phyloP scores from a whole-genome alignment of 208 protist genomes.

The Trypanosoma avium region DNA sequence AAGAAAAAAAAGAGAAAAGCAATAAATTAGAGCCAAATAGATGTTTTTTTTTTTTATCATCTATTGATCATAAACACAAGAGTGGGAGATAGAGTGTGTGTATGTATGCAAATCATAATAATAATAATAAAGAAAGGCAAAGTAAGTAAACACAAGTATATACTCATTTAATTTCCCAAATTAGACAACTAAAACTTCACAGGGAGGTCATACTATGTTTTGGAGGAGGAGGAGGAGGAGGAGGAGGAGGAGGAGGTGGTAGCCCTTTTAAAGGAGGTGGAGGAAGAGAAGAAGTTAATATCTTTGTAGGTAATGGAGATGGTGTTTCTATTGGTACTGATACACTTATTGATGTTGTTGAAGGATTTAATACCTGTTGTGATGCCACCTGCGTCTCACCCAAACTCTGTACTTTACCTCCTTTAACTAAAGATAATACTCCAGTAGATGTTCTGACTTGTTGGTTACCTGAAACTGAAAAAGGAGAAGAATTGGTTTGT shows the following conservation, averaged over 20 bases:
- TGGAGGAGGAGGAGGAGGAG: conserved; percentile 4
- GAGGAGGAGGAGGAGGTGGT: conserved; percentile 8
- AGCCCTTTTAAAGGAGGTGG: background rate
- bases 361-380: too few relatives aligned
- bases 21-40: background rate
- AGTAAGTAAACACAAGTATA: too few relatives aligned
- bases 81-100: too few relatives aligned
- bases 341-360: too few relatives aligned
- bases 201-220: background rate
- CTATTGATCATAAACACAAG: background rate
- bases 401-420: too few relatives aligned
- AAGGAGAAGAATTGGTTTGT: background rate
- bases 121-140: background rate
- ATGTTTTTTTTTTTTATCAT: background rate
- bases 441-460: too few relatives aligned
- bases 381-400: too few relatives aligned
- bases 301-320: too few relatives aligned
- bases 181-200: background rate
- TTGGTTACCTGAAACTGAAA: too few relatives aligned
- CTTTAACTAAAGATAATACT: too few relatives aligned
- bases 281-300: background rate
- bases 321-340: too few relatives aligned
- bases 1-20: background rate
- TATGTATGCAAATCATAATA: background rate
- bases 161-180: too few relatives aligned